A percentile compares a stretch with the other conserved stretches of the same genome.
Evolutionary conservation across 768 basidiomycete genomes (phyloP).

Genomic region (Leccinum arenicola): DNA sequence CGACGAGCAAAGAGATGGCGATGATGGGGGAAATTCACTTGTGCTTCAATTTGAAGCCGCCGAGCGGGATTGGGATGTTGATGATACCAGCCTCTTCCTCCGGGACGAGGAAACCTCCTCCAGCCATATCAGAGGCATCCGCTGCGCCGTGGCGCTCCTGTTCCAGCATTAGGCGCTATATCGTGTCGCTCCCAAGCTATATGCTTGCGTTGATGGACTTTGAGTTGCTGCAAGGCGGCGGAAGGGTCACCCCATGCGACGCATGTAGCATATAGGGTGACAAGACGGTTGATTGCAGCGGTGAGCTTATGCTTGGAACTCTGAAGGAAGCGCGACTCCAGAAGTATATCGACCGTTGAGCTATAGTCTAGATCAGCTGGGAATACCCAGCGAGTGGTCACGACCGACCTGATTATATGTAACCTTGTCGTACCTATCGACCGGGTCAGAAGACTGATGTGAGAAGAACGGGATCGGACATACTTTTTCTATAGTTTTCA

Average conservation of each 20-base stretch:
- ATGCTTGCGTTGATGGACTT: constrained; percentile 85
- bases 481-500: constrained; percentile 83
- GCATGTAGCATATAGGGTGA: constrained; percentile 80
- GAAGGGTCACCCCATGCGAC: constrained; percentile 70
- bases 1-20: too few relatives aligned
- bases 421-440: neutral
- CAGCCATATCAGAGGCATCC: constrained; percentile 32
- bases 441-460: constrained; percentile 1
- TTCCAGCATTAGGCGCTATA: constrained; percentile 67
- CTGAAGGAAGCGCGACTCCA: constrained; percentile 45
- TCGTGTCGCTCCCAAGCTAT: constrained; percentile 98
- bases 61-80: constrained; percentile 60
- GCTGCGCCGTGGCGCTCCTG: constrained; percentile 62
- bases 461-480: constrained; percentile 17
- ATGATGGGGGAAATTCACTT: constrained; percentile 53
- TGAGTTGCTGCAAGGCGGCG: constrained; percentile 76
- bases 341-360: constrained; percentile 36
- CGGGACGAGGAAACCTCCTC: constrained; percentile 44
- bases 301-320: constrained; percentile 61
- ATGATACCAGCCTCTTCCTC: constrained; percentile 37
- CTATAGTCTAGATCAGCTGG: constrained; percentile 29
- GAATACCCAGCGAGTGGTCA: too few relatives aligned
- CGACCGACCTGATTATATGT: too few relatives aligned
- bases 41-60: constrained; percentile 60
- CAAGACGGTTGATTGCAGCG: constrained; percentile 52